phyloP scores from a whole-genome alignment of 306 rosid genomes.

The Cyclanthera cordifolia region DNA sequence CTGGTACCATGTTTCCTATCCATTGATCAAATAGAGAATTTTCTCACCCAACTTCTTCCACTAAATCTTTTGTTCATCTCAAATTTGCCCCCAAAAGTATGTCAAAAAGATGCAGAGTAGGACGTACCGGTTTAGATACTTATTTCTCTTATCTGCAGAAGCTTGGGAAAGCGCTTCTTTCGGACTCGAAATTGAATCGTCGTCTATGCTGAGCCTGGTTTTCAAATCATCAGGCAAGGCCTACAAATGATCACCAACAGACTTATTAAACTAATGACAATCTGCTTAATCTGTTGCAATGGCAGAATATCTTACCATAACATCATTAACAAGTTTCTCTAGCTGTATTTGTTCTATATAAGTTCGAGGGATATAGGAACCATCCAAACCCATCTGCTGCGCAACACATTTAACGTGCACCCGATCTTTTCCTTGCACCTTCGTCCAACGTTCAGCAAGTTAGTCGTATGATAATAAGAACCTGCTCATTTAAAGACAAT shows the following conservation, averaged over 20 bases:
- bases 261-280: slow-evolving; percentile 15
- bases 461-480: slow-evolving; percentile 1
- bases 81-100: not conserved
- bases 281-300: not conserved
- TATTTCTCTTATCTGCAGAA: slow-evolving; percentile 81
- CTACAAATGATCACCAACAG: slow-evolving; percentile 47
- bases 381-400: slow-evolving; percentile 70
- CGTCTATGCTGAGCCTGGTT: slow-evolving; percentile 79
- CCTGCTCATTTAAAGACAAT: not conserved
- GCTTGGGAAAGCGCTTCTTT: slow-evolving; percentile 98
- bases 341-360: slow-evolving; percentile 97
- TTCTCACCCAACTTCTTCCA: not conserved
- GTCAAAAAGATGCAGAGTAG: not conserved
- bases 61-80: not conserved
- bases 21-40: not conserved
- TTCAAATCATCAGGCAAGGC: slow-evolving; percentile 89
- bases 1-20: not conserved
- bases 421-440: slow-evolving; percentile 98
- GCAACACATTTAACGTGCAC: slow-evolving; percentile 51
- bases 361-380: slow-evolving; percentile 86
- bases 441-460: slow-evolving; percentile 25
- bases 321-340: slow-evolving; percentile 95
- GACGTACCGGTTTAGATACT: slow-evolving; percentile 65
- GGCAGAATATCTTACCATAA: slow-evolving; percentile 51
- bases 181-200: slow-evolving; percentile 73